Evolutionary conservation across 2,329 filamentous ascomycete genomes (phyloP), one percentile per base, ranked within the genome.

Genomic region (Chrysoporthe puriensis): DNA sequence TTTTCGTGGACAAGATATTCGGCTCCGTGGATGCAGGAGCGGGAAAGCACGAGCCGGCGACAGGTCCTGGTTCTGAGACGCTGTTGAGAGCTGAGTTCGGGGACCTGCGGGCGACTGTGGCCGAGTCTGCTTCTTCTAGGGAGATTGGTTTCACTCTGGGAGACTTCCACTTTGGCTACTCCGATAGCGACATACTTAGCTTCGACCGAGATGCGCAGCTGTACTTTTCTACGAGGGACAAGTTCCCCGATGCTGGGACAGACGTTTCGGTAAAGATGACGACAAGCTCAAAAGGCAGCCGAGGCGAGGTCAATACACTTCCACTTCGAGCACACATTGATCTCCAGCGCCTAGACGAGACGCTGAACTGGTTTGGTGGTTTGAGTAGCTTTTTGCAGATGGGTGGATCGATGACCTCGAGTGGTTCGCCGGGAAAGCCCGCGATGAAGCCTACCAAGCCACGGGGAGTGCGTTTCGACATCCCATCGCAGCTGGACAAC

Each of bases 331-430:
- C 97, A 11, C 86, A 89, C 66, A 79, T 98, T 52, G 92, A 98
- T 75, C 81, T 97, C 18, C 90, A 91, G 71, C 87, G 88, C 66
- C 80, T 98, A 32, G 96, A 98, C 73, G 94, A 97, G 73, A 92
- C 92, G 0, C 89, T 98, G 69, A 88, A 88, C 66, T 93, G 92
- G 84, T 94, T 97, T 78, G 96, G 96, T 46, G 96, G 96, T 0
- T 82, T 99, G 56, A 97, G 94, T 77, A 93, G 94, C 71, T 91
- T 99, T 63, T 82, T 99, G 56, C 96, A 96, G 73, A 87, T 97
- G 76, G 92, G 94, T 70, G 91, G 87, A 68, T 97, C 95, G 0
- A 91, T 97, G 70, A 88, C 90, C 13, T 94, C 92, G 0, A 91
- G 87, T 69, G 85, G 88, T n/a, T 87, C 89, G 1, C 80, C 82